Evolutionary conservation across 805 yeast genomes (phyloP), one percentile per base, ranked within the genome.

Genomic region (Monosporozyma siamensis): DNA sequence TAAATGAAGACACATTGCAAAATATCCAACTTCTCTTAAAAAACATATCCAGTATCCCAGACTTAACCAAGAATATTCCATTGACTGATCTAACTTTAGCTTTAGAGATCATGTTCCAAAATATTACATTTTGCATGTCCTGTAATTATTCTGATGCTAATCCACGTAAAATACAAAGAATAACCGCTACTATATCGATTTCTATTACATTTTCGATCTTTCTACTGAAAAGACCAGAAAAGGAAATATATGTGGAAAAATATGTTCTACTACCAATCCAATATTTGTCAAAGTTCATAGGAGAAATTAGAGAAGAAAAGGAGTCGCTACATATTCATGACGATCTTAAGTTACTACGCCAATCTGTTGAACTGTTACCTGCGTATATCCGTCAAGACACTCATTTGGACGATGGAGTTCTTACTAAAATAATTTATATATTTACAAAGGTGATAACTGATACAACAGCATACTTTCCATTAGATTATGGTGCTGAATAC

Each of bases 401-500:
- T 7, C 50, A 51, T 34, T 40, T 69, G 32, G 75, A 77, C 42
- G 89, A 82, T 31, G 66, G 63, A 3, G 52, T 72, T 0, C 53
- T 81, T 8, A 78, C 87, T 0, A 74, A 72, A 47, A 51, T 84
- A 23, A 85, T 81, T 46, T 82, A 76, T 50, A 55, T 77, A 20
- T 59, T 58, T 17, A 46, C 55, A 4, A 59, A 54, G 20, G 31
- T 61, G 12, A 38, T 61, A 4, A 49, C 55, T 48, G 47, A 46
- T 30, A 46, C 44, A 41, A 46, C 49, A n/a, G n/a, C n/a, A n/a
- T n/a, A n/a, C n/a, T n/a, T n/a, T n/a, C n/a, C n/a, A n/a, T n/a
- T n/a, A n/a, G n/a, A n/a, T n/a, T n/a, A n/a, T n/a, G n/a, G n/a
- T n/a, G n/a, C n/a, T n/a, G n/a, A n/a, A n/a, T n/a, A n/a, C n/a